Conservation (phyloP, 2,329 filamentous ascomycete genomes). For the Diaporthe vexans region DNA sequence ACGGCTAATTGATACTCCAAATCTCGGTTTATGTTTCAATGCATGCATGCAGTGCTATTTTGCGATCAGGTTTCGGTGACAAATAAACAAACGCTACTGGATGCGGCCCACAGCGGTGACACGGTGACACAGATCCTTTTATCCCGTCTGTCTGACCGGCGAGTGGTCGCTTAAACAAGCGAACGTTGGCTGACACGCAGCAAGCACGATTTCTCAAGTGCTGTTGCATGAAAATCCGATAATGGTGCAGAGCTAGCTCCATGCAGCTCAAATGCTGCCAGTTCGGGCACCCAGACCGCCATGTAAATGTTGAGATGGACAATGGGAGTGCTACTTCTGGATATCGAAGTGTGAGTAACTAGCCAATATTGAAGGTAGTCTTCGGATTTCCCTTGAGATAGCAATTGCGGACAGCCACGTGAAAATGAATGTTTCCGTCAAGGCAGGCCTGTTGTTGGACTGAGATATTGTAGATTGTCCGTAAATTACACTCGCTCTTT, state of each 20-base stretch:
- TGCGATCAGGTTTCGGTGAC: constrained; percentile 13
- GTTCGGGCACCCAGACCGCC: background rate
- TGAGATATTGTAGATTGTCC: background rate
- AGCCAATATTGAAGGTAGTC: too few species aligned
- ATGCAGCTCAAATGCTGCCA: background rate
- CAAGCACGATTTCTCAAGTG: background rate
- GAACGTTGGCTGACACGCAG: constrained; percentile 20
- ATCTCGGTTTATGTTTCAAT: background rate
- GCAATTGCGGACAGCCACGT: background rate
- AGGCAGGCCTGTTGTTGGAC: background rate
- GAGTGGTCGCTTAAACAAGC: constrained; percentile 22
- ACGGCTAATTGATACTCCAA: background rate
- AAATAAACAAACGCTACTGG: constrained; percentile 7
- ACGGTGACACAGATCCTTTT: background rate
- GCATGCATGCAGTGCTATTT: constrained; percentile 25
- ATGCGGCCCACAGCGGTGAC: constrained; percentile 1
- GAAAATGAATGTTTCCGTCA: too few species aligned
- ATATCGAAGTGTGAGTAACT: background rate
- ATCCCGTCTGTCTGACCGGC: background rate
- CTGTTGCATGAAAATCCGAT: background rate
- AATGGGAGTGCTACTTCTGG: too few species aligned
- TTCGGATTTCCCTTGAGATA: background rate
- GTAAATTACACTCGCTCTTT: background rate
- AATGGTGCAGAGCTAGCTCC: constrained; percentile 22
- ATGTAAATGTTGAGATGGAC: background rate